Evolutionary conservation across 768 basidiomycete genomes (phyloP).

Genomic region (Kwoniella heveanensis): DNA sequence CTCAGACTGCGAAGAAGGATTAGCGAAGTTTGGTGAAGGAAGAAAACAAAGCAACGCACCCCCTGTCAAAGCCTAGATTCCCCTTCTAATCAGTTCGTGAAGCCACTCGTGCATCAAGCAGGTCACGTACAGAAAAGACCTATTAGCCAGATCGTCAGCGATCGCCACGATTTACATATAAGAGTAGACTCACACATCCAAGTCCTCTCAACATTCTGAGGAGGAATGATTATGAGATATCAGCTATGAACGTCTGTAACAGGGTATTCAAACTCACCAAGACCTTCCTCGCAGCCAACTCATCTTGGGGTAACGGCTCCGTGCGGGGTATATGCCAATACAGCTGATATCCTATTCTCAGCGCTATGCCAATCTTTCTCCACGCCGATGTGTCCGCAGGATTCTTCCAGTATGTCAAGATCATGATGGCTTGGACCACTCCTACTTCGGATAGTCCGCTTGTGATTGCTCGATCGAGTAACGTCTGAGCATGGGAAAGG

Average conservation of each 20-base stretch:
- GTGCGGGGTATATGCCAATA: slow-evolving; percentile 35
- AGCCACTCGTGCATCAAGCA: not conserved
- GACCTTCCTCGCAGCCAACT: slow-evolving; percentile 28
- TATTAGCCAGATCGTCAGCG: slow-evolving; percentile 3
- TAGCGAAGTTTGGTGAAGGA: not conserved
- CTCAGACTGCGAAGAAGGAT: slow-evolving; percentile 11
- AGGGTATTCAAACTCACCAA: too few species aligned
- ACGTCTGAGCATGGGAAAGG: slow-evolving; percentile 71
- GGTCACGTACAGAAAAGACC: slow-evolving; percentile 32
- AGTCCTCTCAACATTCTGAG: slow-evolving; percentile 39
- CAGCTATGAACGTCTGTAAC: too few species aligned
- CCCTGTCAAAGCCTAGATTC: slow-evolving; percentile 31
- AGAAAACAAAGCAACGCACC: too few species aligned
- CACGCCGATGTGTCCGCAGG: slow-evolving; percentile 68
- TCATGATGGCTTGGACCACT: slow-evolving; percentile 84
- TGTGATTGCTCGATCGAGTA: slow-evolving; percentile 75
- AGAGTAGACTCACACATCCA: slow-evolving; percentile 34
- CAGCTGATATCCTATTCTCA: slow-evolving; percentile 38
- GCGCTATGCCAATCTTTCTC: slow-evolving; percentile 38
- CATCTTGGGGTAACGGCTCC: slow-evolving; percentile 31
- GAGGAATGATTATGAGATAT: too few species aligned
- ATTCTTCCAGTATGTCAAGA: slow-evolving; percentile 86
- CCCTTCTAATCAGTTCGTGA: not conserved
- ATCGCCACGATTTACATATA: not conserved
- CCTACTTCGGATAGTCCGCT: slow-evolving; percentile 80